Conservation (phyloP, 805 yeast genomes). For the Suhomyces sp. region DNA sequence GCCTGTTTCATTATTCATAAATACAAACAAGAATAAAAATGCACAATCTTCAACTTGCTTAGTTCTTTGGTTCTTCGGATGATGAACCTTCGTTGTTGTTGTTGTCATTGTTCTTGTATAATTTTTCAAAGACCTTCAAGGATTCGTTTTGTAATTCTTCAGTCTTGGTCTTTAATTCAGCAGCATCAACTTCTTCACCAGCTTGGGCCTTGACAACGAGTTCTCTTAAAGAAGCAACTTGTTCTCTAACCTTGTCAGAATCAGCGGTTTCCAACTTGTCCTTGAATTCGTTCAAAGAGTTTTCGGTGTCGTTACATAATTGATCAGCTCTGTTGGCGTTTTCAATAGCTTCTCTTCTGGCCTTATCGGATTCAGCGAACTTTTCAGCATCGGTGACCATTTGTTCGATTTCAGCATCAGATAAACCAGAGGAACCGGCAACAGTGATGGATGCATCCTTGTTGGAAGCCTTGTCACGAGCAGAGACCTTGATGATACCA, state of each 20-base stretch:
- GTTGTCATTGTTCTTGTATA: slow-evolving; percentile 32
- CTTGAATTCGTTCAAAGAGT: slow-evolving; percentile 48
- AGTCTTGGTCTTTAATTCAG: slow-evolving; percentile 67
- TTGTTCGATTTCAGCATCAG: slow-evolving; percentile 85
- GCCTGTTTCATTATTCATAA: slow-evolving; percentile 6
- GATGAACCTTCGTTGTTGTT: slow-evolving; percentile 19
- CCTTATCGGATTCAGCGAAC: slow-evolving; percentile 84
- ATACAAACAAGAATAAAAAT: neutral
- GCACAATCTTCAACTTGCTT: slow-evolving; percentile 6
- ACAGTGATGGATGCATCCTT: slow-evolving; percentile 95
- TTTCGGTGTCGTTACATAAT: slow-evolving; percentile 57
- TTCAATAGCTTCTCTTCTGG: slow-evolving; percentile 80
- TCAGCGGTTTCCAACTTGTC: slow-evolving; percentile 47
- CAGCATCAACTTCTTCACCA: slow-evolving; percentile 60
- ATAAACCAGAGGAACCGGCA: slow-evolving; percentile 92
- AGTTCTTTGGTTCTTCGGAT: slow-evolving; percentile 29
- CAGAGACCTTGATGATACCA: slow-evolving; percentile 94
- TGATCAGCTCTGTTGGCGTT: slow-evolving; percentile 82
- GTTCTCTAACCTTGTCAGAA: slow-evolving; percentile 49
- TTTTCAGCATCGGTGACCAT: slow-evolving; percentile 91
- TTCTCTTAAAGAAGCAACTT: slow-evolving; percentile 61
- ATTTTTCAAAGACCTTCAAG: slow-evolving; percentile 73
- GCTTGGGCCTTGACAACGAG: slow-evolving; percentile 63
- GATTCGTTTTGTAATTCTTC: slow-evolving; percentile 75
- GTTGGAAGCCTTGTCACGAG: slow-evolving; percentile 89